Evolutionary conservation across 2,329 filamentous ascomycete genomes (phyloP).

Genomic region (Penicillium paneum): DNA sequence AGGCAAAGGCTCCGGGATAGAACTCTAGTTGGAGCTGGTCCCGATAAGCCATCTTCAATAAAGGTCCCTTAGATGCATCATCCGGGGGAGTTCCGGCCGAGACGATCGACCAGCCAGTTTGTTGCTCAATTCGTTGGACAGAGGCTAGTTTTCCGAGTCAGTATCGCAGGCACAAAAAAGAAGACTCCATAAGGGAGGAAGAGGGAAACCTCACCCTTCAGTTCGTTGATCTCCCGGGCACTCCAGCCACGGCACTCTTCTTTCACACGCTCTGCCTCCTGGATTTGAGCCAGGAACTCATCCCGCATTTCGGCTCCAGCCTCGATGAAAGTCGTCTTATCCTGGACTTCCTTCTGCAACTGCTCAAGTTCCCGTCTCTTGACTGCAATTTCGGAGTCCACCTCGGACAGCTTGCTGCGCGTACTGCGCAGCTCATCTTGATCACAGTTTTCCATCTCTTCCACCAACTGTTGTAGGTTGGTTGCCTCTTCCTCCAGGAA

Average conservation of each 20-base stretch:
- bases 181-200: background rate
- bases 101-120: constrained; percentile 46
- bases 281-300: constrained; percentile 69
- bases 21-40: constrained; percentile 44
- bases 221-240: constrained; percentile 69
- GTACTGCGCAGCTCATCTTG: constrained; percentile 71
- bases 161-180: background rate
- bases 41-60: constrained; percentile 43
- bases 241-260: constrained; percentile 91
- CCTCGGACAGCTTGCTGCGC: constrained; percentile 62
- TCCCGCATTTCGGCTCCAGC: constrained; percentile 64
- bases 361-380: constrained; percentile 67
- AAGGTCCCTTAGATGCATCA: constrained; percentile 27
- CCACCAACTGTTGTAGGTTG: constrained; percentile 68
- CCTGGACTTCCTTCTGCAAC: constrained; percentile 63
- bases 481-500: constrained; percentile 61
- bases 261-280: constrained; percentile 74
- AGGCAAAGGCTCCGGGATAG: constrained; percentile 38
- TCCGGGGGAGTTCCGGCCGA: constrained; percentile 33
- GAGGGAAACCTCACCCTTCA: constrained; percentile 62
- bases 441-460: constrained; percentile 62
- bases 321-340: constrained; percentile 64
- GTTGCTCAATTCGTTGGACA: constrained; percentile 40
- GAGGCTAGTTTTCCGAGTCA: constrained; percentile 28
- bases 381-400: constrained; percentile 66